Evolutionary conservation across 768 basidiomycete species (phyloP), one percentile per base, ranked within the genome.

Genomic region (Dioszegia crocea): DNA sequence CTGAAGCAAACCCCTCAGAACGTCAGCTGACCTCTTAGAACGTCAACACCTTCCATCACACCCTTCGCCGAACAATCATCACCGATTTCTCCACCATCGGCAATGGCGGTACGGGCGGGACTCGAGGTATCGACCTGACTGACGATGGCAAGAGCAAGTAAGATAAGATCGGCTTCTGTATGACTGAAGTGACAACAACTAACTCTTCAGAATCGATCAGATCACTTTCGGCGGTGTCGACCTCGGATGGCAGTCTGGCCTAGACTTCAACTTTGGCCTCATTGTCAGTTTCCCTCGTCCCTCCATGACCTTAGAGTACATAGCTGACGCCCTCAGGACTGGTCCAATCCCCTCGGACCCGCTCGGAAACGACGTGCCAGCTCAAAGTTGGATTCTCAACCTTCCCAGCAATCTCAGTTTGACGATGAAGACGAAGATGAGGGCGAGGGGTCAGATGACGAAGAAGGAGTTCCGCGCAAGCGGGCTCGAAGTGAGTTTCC

Each of bases 11-110:
- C 89, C n/a, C n/a, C n/a, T n/a, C n/a, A n/a, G n/a, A n/a, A n/a
- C n/a, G n/a, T n/a, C n/a, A n/a, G n/a, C n/a, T n/a, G n/a, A n/a
- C n/a, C n/a, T n/a, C n/a, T n/a, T 5, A 86, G 93, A 91, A 94
- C 74, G 88, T 91, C 33, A 86, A 84, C 31, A 82, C 81, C 19
- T 91, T 89, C 68, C 88, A 87, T 63, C 80, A 84, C 38, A 82
- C 86, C 11, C 80, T 94, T 45, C 90, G 88, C 79, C 88, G 88
- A 70, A 83, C 87, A 3, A 83, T 89, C 36, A 57, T 56, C 82
- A 86, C 62, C 86, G 91, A 56, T 64, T 87, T 62, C 82, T 82
- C 81, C 3, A 60, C 79, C 38, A 70, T 80, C 12, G 76, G 79
- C 1, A 29, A 54, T 33, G 73, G 77, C 43, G 83, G 82, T 3